A percentile compares a stretch with the other conserved stretches of the same genome.
phyloP scores from a whole-genome alignment of 257 asterid genomes.

The Osmanthus fragrans region DNA sequence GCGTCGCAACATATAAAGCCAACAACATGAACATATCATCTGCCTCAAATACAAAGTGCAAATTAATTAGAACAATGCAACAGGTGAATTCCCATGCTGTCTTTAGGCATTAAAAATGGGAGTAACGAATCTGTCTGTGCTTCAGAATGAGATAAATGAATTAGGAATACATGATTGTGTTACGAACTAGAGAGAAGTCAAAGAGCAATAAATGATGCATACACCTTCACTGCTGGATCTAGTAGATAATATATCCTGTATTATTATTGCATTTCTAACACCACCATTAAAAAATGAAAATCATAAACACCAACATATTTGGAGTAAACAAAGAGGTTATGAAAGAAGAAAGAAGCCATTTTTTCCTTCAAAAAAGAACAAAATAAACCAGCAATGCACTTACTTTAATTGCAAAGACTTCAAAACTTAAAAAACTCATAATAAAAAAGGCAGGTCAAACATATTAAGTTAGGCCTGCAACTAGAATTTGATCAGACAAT shows the following conservation, averaged over 20 bases:
- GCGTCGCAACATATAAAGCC: slow-evolving; percentile 63
- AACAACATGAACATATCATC: slow-evolving; percentile 76
- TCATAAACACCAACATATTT: not conserved
- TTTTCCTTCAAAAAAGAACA: no score
- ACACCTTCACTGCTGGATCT: not conserved
- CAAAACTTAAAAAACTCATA: no score
- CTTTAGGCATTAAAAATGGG: not conserved
- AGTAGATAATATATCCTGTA: not conserved
- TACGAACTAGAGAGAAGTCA: not conserved
- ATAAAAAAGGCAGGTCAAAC: not conserved
- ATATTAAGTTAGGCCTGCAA: not conserved
- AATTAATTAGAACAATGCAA: slow-evolving; percentile 9
- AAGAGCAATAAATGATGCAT: not conserved
- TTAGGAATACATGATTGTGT: not conserved
- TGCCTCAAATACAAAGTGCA: slow-evolving; percentile 38
- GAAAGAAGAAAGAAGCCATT: not conserved
- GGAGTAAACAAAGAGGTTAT: not conserved
- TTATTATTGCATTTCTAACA: not conserved
- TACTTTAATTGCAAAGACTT: no score
- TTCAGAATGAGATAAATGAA: not conserved
- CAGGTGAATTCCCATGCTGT: not conserved
- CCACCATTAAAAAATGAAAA: not conserved
- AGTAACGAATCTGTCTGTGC: not conserved
- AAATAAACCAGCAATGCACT: no score
- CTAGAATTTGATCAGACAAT: not conserved